These are phyloP conservation scores for Juglanconis sp. DNA, from an alignment of 2,329 filamentous ascomycete species.

Conservation along the genomic window DNA sequence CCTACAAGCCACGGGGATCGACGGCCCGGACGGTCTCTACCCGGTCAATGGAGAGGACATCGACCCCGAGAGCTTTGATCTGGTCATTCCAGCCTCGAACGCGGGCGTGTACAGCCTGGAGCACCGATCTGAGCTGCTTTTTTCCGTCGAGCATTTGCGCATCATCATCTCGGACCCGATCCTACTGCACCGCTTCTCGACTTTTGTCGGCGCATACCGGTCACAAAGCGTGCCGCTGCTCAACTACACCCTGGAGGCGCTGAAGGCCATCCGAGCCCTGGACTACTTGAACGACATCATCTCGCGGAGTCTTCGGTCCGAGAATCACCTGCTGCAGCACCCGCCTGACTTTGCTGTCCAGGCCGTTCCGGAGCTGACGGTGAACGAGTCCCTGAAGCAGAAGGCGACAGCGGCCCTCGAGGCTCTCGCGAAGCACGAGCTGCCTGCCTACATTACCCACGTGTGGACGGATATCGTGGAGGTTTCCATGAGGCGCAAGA, in stretches of 20 bases:
- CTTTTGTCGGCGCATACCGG: slow-evolving; percentile 59
- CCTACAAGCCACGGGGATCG: slow-evolving; percentile 49
- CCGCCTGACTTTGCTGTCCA: slow-evolving; percentile 47
- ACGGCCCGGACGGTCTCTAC: slow-evolving; percentile 52
- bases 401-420: slow-evolving; percentile 65
- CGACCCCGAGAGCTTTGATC: slow-evolving; percentile 2
- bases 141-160: slow-evolving; percentile 49
- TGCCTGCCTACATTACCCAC: slow-evolving; percentile 70
- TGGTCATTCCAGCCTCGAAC: slow-evolving; percentile 25
- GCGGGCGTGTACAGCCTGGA: slow-evolving; percentile 46
- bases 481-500: slow-evolving; percentile 62
- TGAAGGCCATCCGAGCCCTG: slow-evolving; percentile 69
- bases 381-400: slow-evolving; percentile 57
- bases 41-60: slow-evolving; percentile 29
- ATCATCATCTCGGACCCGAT: slow-evolving; percentile 22
- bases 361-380: slow-evolving; percentile 43
- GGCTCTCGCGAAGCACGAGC: slow-evolving; percentile 61
- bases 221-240: slow-evolving; percentile 63
- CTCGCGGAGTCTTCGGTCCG: slow-evolving; percentile 55
- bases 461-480: slow-evolving; percentile 69
- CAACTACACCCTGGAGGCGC: slow-evolving; percentile 68
- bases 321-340: slow-evolving; percentile 30
- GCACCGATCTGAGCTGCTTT: slow-evolving; percentile 50
- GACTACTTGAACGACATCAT: slow-evolving; percentile 68
- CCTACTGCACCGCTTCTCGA: slow-evolving; percentile 54